Evolutionary conservation across 2,329 filamentous ascomycete genomes (phyloP), one percentile per base, ranked within the genome.

Genomic region (Phaeosphaeria sp.): DNA sequence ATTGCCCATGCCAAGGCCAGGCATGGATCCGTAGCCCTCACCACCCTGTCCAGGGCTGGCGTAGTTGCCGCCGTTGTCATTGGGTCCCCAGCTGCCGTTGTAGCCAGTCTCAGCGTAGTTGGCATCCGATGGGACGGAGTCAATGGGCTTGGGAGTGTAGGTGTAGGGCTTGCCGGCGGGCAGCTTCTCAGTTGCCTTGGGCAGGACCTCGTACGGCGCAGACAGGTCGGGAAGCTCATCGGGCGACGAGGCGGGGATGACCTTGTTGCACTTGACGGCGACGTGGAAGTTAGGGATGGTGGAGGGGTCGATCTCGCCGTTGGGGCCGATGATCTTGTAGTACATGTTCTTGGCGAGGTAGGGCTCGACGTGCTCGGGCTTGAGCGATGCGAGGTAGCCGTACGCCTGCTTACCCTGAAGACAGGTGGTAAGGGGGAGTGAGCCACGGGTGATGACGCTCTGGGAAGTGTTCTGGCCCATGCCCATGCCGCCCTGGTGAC

Each of bases 271-370:
- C 56, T 69, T 68, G 52, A 75, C 73, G 22, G 57, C 65, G 55
- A 77, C 58, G 60, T 77, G 74, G 55, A 77, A 65, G 65, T 71
- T 68, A 49, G 74, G 71, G 52, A 77, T 56, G 5, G 66, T 51
- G 2, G 70, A 64, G 2, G 71, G 57, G 48, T 67, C 57, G 25
- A 76, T 50, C 61, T 76, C 72, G 57, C 70, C 69, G 25, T 72
- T 68, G 45, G 67, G 58, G 40, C 68, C 68, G 25, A 77, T 64
- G 40, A 78, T 66, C 51, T 69, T 73, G 69, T 74, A 77, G 68
- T 70, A 63, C 22, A 78, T 65, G 65, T 78, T 64, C 49, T 71
- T 53, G 45, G 63, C 62, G n/a, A 78, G 71, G 66, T 76, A 77
- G 7, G 66, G 53, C 57, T 72, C 67, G 40, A 76, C 69, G 43